Conservation (phyloP, 306 rosid genomes). For the Begonia fuchsioides region DNA sequence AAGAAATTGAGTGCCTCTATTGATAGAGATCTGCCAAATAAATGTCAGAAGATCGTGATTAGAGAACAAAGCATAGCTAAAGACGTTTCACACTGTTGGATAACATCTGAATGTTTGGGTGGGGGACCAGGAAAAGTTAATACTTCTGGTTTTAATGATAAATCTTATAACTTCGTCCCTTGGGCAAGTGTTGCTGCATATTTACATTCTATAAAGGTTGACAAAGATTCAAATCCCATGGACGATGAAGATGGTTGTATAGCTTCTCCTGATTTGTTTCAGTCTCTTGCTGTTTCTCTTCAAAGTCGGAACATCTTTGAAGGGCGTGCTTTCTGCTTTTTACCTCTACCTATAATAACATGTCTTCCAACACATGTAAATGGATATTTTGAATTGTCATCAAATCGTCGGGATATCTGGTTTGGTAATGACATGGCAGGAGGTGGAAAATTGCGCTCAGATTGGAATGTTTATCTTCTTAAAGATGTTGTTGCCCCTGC, state of each 20-base stretch:
- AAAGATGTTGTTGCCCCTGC: constrained; percentile 94
- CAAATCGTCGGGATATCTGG: constrained; percentile 98
- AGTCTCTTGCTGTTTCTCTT: constrained; percentile 28
- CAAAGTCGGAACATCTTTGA: constrained; percentile 39
- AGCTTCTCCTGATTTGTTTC: constrained; percentile 31
- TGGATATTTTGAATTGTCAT: constrained; percentile 92
- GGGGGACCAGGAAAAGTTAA: constrained; percentile 42
- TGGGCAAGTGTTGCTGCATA: constrained; percentile 94
- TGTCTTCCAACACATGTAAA: constrained; percentile 90
- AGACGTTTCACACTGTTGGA: constrained; percentile 61
- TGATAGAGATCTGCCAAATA: constrained; percentile 52
- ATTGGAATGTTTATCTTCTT: constrained; percentile 91
- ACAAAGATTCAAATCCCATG: constrained; percentile 14
- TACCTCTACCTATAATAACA: constrained; percentile 79
- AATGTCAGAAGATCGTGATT: constrained; percentile 56
- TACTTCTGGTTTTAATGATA: constrained; percentile 25
- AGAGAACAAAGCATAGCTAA: constrained; percentile 43
- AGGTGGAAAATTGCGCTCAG: constrained; percentile 93
- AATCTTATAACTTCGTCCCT: constrained; percentile 56
- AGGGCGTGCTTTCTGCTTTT: constrained; percentile 94
- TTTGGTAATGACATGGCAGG: constrained; percentile 96
- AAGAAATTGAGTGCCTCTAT: constrained; percentile 49
- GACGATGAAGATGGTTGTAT: constrained; percentile 20
- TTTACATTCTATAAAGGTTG: constrained; percentile 53
- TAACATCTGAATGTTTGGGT: constrained; percentile 78